phyloP scores from a whole-genome alignment of 2,329 filamentous ascomycete genomes.

The Penicillium digitatum region DNA sequence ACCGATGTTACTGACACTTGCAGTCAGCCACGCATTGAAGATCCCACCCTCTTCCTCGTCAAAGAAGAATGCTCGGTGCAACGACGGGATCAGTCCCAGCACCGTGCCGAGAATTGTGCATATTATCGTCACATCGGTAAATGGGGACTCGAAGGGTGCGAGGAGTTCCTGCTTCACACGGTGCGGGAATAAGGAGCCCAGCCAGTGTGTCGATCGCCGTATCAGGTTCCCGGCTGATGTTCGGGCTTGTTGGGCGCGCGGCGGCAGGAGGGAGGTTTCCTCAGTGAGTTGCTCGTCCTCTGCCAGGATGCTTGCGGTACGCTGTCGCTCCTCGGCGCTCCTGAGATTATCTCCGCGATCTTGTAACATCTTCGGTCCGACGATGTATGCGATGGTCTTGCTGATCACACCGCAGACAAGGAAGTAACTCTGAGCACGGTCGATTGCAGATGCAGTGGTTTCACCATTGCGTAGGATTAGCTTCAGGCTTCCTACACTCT shows the following conservation, averaged over 20 bases:
- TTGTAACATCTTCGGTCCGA: not conserved
- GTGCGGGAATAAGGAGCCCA: slow-evolving; percentile 33
- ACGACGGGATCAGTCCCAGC: slow-evolving; percentile 57
- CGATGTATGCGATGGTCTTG: not conserved
- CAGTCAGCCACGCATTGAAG: slow-evolving; percentile 64
- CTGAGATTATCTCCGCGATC: not conserved
- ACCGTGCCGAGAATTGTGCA: slow-evolving; percentile 53
- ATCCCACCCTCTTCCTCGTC: slow-evolving; percentile 57
- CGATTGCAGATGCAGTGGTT: not conserved
- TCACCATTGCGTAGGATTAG: not conserved
- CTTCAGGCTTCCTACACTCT: not conserved
- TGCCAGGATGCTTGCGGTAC: not conserved
- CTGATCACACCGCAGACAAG: not conserved
- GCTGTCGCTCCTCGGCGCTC: not conserved
- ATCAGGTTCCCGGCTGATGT: slow-evolving; percentile 17
- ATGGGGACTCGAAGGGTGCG: slow-evolving; percentile 46
- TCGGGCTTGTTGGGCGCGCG: slow-evolving; percentile 21
- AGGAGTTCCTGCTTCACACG: slow-evolving; percentile 31
- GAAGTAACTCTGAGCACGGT: not conserved
- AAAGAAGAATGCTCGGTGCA: slow-evolving; percentile 62
- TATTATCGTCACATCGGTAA: slow-evolving; percentile 60
- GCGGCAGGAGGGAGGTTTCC: slow-evolving; percentile 51
- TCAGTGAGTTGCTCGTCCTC: slow-evolving; percentile 37
- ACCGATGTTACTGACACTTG: slow-evolving; percentile 59
- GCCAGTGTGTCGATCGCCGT: slow-evolving; percentile 25